Conservation (phyloP, 75 land plant species). For the Pinus taeda region DNA sequence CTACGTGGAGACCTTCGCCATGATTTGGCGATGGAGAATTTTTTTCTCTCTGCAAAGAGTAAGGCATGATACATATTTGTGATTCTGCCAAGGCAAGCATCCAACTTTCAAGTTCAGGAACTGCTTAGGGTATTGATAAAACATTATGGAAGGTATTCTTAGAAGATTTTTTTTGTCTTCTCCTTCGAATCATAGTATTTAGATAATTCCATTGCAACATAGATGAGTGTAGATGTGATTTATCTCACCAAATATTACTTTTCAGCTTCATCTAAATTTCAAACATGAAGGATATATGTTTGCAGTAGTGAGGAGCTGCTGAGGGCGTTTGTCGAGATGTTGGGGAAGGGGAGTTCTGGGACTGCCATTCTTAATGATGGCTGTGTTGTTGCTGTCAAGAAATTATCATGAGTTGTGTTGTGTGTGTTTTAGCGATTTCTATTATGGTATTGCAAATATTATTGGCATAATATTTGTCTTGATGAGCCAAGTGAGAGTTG, state of each 20-base stretch:
- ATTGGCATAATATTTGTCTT: too few relatives aligned
- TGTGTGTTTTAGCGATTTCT: too few relatives aligned
- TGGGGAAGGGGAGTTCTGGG: too few relatives aligned
- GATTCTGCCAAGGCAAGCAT: background rate
- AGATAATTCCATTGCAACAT: background rate
- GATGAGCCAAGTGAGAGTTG: too few relatives aligned
- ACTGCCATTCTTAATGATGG: too few relatives aligned
- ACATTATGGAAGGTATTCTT: constrained; percentile 1
- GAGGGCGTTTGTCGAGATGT: too few relatives aligned
- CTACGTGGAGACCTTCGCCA: constrained; percentile 59
- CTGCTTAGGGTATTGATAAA: background rate
- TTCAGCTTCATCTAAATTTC: background rate
- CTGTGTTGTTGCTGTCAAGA: too few relatives aligned
- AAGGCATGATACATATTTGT: background rate
- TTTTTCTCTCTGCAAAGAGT: background rate
- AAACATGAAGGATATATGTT: constrained; percentile 2
- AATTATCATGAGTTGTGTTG: too few relatives aligned
- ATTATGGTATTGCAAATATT: too few relatives aligned
- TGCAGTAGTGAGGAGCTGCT: background rate
- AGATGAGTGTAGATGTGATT: background rate
- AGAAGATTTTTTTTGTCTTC: background rate
- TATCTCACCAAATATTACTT: constrained; percentile 5
- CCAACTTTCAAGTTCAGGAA: background rate
- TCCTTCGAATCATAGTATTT: background rate
- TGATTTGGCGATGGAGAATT: background rate